A percentile compares a stretch with the other conserved stretches of the same genome.
Conservation (phyloP, 768 basidiomycete genomes). For the Kwoniella botswanensis region DNA sequence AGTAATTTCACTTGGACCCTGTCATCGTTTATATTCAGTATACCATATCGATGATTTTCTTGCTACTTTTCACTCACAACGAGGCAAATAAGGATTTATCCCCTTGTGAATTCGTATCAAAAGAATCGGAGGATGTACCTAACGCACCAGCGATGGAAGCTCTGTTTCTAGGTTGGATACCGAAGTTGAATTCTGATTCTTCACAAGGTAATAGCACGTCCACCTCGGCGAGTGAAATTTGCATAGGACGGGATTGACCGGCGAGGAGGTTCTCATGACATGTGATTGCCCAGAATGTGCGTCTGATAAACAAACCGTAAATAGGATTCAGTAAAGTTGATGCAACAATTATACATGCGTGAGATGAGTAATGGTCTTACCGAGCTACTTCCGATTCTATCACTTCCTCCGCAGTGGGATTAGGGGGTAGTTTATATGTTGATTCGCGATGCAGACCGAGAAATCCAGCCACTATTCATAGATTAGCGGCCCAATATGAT, state of each 20-base stretch:
- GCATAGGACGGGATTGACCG: constrained; percentile 27
- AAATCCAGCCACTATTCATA: constrained; percentile 25
- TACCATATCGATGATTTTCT: no score
- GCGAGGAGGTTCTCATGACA: constrained; percentile 30
- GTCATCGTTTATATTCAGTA: not conserved
- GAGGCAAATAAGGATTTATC: constrained; percentile 30
- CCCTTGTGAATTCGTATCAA: constrained; percentile 1
- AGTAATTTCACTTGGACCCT: constrained; percentile 32
- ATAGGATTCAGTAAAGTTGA: not conserved
- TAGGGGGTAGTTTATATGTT: constrained; percentile 24
- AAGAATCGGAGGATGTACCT: not conserved
- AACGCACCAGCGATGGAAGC: constrained; percentile 27
- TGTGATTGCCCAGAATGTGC: constrained; percentile 29
- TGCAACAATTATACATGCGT: no score
- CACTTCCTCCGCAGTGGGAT: constrained; percentile 19
- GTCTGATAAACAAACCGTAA: not conserved
- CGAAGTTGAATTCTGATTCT: constrained; percentile 33
- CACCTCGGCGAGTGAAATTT: constrained; percentile 22
- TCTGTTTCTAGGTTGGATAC: constrained; percentile 14
- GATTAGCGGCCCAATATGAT: no score
- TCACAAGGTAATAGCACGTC: constrained; percentile 31
- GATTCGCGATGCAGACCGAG: constrained; percentile 25
- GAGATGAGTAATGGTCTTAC: constrained; percentile 1
- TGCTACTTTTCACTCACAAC: constrained; percentile 14
- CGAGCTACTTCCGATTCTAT: constrained; percentile 28